These are phyloP conservation scores for Heteromeles arbutifolia DNA, from an alignment of 306 rosid genomes.

Conservation along the genomic window DNA sequence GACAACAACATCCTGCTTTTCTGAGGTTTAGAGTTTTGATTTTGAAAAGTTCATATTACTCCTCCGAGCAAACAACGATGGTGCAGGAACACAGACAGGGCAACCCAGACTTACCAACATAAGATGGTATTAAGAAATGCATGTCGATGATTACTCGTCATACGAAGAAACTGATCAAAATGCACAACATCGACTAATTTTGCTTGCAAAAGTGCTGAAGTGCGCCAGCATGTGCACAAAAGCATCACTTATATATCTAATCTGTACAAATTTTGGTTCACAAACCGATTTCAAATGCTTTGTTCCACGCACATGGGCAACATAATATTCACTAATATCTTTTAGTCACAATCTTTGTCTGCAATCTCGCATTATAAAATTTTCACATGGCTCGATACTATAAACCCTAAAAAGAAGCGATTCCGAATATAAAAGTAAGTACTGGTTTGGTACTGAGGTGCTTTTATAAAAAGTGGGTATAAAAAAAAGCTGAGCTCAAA, in stretches of 20 bases:
- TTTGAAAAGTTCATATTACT: too few species aligned
- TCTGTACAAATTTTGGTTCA: background rate
- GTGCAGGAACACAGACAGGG: background rate
- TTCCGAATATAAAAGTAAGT: background rate
- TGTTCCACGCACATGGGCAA: constrained; percentile 34
- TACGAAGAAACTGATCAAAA: background rate
- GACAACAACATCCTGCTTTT: background rate
- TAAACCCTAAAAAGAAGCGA: background rate
- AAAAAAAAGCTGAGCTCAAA: too few species aligned
- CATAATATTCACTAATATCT: background rate
- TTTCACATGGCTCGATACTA: background rate
- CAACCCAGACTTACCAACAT: background rate
- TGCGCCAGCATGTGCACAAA: constrained; percentile 4
- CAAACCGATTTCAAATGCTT: background rate
- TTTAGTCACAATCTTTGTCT: constrained; percentile 9
- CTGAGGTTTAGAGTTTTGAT: too few species aligned
- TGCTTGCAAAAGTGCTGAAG: background rate
- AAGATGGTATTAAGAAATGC: background rate
- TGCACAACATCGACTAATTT: background rate
- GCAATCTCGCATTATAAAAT: background rate
- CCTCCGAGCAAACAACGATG: background rate
- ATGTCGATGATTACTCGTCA: background rate
- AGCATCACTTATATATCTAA: background rate
- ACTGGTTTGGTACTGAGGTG: too few species aligned
- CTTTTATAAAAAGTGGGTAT: too few species aligned